Base-by-base conservation (phyloP, 768 basidiomycete species). In the Lentinula edodes region DNA sequence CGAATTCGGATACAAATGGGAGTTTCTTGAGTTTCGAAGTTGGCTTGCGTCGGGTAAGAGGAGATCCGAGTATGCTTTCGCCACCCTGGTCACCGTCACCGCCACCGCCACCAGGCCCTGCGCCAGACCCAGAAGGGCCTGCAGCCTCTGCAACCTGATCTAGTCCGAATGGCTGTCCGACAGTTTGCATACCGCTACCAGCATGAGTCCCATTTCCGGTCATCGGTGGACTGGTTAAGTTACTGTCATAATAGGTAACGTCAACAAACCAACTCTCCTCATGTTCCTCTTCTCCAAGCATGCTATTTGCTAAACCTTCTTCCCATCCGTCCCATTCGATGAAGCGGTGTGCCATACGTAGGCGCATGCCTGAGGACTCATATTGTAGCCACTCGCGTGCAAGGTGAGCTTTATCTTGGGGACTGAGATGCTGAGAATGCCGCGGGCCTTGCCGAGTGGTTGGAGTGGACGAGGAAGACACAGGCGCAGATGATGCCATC, bases 281-380 rank as follows among this genome's bases (percentile, higher is more conserved):
- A 53, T 79, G 71, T 18, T 90, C 89, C 66, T 84, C 87, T 0
- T 85, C 81, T 1, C 90, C 90, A 18, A 93, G 77, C 36, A 92
- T 90, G 61, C 84, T 86, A 5, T 86, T 84, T 1, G 89, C 83
- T 16, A 94, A 77, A 0, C 90, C 91, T 69, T 93, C 91, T 68
- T 94, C 91, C 91, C 92, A 94, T 2, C 91, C 92, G 66, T 93
- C 91, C 91, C 91, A 93, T 69, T 94, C 91, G 39, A 80, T 83
- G 65, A 87, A 90, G 32, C 90, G 85, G 71, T 94, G 91, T 3
- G 88, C 90, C 73, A 87, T 80, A 51, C 92, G 84, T 55, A 91
- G 74, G 2, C 85, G 81, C 48, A 81, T 78, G 4, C 92, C 89
- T 15, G 80, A 68, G 3, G 80, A 74, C 70, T 93, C 91, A 66